Percentiles rank a stretch among this genome's conserved stretches.
phyloP scores from a whole-genome alignment of 257 asterid genomes.

The Scutellaria barbata region DNA sequence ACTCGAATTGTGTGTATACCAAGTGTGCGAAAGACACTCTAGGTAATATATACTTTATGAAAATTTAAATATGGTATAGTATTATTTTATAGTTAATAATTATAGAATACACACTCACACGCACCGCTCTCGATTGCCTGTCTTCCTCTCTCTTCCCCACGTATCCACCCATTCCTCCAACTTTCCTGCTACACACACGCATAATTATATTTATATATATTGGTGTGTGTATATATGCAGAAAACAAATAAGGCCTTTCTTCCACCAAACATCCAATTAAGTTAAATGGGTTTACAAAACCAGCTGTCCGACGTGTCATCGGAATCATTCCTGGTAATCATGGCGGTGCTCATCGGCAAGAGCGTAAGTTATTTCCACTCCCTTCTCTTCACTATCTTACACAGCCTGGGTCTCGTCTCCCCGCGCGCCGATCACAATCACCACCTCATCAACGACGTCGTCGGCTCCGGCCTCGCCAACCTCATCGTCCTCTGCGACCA shows the following conservation, averaged over 20 bases:
- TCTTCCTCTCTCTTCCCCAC: slow-evolving; percentile 37
- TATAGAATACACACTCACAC: too few relatives aligned
- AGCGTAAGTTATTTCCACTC: slow-evolving; percentile 59
- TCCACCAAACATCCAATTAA: not conserved
- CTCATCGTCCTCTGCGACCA: slow-evolving; percentile 72
- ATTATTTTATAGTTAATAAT: too few relatives aligned
- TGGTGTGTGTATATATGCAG: not conserved
- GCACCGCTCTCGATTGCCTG: slow-evolving; percentile 18
- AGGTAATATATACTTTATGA: too few relatives aligned
- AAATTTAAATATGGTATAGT: too few relatives aligned
- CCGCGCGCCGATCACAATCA: slow-evolving; percentile 29
- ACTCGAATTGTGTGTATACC: too few relatives aligned
- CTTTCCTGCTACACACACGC: not conserved
- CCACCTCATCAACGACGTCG: slow-evolving; percentile 46
- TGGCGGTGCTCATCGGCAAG: slow-evolving; percentile 54
- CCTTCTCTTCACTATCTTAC: slow-evolving; percentile 43
- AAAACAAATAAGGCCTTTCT: not conserved
- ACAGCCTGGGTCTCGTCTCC: slow-evolving; percentile 40
- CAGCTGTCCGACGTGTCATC: slow-evolving; percentile 74
- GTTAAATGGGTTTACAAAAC: slow-evolving; percentile 65
- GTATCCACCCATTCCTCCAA: slow-evolving; percentile 1
- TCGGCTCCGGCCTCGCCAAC: slow-evolving; percentile 62
- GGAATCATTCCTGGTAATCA: slow-evolving; percentile 58
- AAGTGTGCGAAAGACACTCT: too few relatives aligned
- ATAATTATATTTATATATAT: too few relatives aligned